Evolutionary conservation across 768 basidiomycete genomes (phyloP).

Genomic region (Mycena floridula): DNA sequence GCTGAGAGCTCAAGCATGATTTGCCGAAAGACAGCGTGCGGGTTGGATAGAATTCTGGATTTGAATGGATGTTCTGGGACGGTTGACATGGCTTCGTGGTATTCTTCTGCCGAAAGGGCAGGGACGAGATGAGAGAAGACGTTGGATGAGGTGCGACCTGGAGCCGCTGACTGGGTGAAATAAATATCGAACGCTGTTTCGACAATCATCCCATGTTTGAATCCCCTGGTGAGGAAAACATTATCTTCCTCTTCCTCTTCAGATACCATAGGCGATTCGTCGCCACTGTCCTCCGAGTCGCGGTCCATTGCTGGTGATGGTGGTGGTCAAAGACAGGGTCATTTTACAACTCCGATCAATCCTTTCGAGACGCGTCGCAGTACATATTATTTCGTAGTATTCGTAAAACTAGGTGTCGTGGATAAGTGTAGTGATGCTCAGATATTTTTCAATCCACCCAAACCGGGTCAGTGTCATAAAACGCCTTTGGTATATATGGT

Average conservation of each 20-base stretch:
- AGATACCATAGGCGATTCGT: no score
- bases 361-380: no score
- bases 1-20: slow-evolving; percentile 67
- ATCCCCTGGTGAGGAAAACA: not conserved
- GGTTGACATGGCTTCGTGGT: slow-evolving; percentile 27
- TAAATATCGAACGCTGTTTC: slow-evolving; percentile 82
- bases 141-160: slow-evolving; percentile 69
- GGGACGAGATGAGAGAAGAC: slow-evolving; percentile 73
- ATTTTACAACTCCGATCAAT: no score
- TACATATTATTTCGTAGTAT: no score
- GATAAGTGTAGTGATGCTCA: no score
- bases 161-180: slow-evolving; percentile 57
- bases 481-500: slow-evolving; percentile 34
- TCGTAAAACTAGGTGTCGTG: no score
- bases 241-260: not conserved
- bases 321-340: no score
- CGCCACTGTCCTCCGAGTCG: no score
- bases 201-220: slow-evolving; percentile 35
- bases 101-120: slow-evolving; percentile 66
- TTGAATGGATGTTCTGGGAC: slow-evolving; percentile 25
- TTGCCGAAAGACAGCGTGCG: slow-evolving; percentile 42
- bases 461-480: slow-evolving; percentile 23
- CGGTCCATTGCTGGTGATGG: no score
- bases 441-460: slow-evolving; percentile 43
- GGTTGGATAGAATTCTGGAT: slow-evolving; percentile 24